phyloP scores from a whole-genome alignment of 192 early-diverging fungal species.

The Coemansia sp. region DNA sequence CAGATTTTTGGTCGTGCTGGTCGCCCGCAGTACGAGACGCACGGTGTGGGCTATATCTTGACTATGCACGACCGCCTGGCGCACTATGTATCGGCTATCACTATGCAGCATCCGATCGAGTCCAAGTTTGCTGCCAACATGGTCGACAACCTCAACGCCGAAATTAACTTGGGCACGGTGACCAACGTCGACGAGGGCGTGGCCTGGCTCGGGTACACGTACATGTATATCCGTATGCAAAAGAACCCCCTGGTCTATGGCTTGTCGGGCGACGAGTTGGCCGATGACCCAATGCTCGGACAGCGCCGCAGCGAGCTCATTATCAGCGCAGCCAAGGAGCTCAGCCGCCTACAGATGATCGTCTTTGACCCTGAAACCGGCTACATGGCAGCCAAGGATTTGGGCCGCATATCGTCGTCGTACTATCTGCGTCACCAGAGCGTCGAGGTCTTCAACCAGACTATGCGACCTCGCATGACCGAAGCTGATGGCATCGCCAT shows the following conservation, averaged over 20 bases:
- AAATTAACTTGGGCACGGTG: conserved; percentile 93
- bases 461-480: conserved; percentile 87
- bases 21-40: conserved; percentile 87
- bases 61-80: conserved; percentile 91
- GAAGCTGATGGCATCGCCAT: conserved; percentile 92
- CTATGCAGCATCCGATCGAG: conserved; percentile 97
- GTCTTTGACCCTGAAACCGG: conserved; percentile 82
- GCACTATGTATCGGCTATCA: conserved; percentile 94
- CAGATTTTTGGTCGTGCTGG: conserved; percentile 99
- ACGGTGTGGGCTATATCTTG: conserved; percentile 93
- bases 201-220: conserved; percentile 97
- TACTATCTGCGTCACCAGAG: conserved; percentile 90
- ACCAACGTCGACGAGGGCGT: conserved; percentile 95
- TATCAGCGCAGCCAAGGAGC: conserved; percentile 67
- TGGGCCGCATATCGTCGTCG: conserved; percentile 90
- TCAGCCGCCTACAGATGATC: conserved; percentile 93
- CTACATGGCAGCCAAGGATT: conserved; percentile 84
- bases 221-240: conserved; percentile 93
- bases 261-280: conserved; percentile 72
- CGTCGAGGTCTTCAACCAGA: conserved; percentile 85
- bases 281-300: conserved; percentile 79
- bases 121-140: conserved; percentile 83
- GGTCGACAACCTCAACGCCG: conserved; percentile 96
- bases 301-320: conserved; percentile 84
- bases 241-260: conserved; percentile 96